Evolutionary conservation across 495 filamentous ascomycete species (phyloP).

Genomic region (Alectoria sarmentosa): DNA sequence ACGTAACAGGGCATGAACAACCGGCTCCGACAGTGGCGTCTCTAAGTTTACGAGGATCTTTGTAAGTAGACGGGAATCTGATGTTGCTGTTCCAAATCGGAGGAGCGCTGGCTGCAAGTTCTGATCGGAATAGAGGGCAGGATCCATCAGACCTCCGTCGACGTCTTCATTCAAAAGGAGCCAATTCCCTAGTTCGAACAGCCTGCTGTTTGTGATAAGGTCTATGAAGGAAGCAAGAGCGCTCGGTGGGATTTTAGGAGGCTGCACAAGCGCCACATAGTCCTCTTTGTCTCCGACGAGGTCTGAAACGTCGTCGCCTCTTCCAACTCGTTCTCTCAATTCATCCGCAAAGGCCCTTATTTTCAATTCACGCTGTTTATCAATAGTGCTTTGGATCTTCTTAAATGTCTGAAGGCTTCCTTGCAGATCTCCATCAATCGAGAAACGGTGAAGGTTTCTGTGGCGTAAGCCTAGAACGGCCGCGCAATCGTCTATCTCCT

Average conservation of each 20-base stretch:
- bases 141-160: slow-evolving; percentile 50
- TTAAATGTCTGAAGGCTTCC: slow-evolving; percentile 21
- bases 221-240: slow-evolving; percentile 48
- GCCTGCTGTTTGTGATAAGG: slow-evolving; percentile 40
- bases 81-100: slow-evolving; percentile 48
- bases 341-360: slow-evolving; percentile 20
- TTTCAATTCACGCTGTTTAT: slow-evolving; percentile 16
- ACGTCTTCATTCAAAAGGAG: slow-evolving; percentile 48
- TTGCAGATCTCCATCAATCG: slow-evolving; percentile 16
- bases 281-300: slow-evolving; percentile 1
- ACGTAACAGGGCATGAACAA: slow-evolving; percentile 44
- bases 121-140: slow-evolving; percentile 40
- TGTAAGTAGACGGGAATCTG: slow-evolving; percentile 41
- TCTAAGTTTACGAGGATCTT: slow-evolving; percentile 36
- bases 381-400: slow-evolving; percentile 21
- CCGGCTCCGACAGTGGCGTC: slow-evolving; percentile 37
- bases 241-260: slow-evolving; percentile 40
- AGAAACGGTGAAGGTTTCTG: slow-evolving; percentile 15
- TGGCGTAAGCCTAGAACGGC: slow-evolving; percentile 24
- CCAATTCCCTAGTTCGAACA: slow-evolving; percentile 47
- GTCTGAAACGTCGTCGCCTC: slow-evolving; percentile 6
- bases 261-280: slow-evolving; percentile 12
- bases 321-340: slow-evolving; percentile 10
- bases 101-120: slow-evolving; percentile 49
- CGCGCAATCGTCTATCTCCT: slow-evolving; percentile 16